phyloP scores from a whole-genome alignment of 148 eudicot species.

The Hydrangea macrophylla region DNA sequence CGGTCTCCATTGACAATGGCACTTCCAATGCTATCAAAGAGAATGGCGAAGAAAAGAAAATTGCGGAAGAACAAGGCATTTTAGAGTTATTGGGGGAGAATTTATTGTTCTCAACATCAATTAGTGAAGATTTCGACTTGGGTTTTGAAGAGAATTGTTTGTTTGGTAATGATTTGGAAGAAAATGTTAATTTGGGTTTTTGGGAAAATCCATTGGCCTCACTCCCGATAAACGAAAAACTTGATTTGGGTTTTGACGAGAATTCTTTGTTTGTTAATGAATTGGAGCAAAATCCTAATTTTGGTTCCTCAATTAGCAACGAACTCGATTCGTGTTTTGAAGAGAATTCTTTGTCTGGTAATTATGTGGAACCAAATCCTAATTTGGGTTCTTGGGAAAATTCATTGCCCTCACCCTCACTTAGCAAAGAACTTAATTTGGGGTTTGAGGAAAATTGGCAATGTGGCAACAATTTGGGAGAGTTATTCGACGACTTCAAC shows the following conservation, averaged over 20 bases:
- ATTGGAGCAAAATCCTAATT: too few relatives aligned
- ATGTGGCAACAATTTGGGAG: constrained; percentile 12
- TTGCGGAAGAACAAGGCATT: background rate
- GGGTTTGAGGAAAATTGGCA: background rate
- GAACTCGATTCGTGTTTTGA: too few relatives aligned
- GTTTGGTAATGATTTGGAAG: too few relatives aligned
- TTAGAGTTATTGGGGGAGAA: background rate
- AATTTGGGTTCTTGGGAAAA: background rate
- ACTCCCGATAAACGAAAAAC: background rate
- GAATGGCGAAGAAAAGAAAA: background rate
- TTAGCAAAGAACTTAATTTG: background rate
- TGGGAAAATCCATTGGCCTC: background rate
- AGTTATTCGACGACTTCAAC: constrained; percentile 15
- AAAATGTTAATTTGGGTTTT: too few relatives aligned
- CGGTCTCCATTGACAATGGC: constrained; percentile 11
- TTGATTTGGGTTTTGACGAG: background rate
- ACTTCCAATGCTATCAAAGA: constrained; percentile 1
- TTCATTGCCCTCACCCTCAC: background rate
- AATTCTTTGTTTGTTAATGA: background rate
- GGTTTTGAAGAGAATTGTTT: too few relatives aligned
- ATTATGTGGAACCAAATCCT: constrained; percentile 4
- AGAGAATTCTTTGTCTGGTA: too few relatives aligned
- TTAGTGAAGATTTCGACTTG: too few relatives aligned
- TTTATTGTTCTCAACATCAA: too few relatives aligned
- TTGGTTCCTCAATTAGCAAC: too few relatives aligned